These are phyloP conservation scores for Yarrowia keelungensis DNA, from an alignment of 805 yeast species.

Conservation along the genomic window DNA sequence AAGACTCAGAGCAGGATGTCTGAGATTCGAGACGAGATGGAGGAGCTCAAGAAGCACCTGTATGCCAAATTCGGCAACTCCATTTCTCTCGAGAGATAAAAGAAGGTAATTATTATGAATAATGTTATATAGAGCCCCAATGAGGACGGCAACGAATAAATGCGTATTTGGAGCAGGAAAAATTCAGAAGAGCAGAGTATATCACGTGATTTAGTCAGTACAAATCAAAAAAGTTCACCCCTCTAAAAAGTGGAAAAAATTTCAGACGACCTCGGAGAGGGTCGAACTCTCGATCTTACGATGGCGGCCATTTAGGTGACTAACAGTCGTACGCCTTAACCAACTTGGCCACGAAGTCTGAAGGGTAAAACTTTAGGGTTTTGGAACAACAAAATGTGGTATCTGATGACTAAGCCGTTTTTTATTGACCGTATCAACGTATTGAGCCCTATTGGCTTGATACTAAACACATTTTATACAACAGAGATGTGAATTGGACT, in stretches of 20 bases:
- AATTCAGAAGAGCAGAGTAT: no score
- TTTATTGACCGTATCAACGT: no score
- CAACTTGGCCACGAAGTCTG: slow-evolving; percentile 38
- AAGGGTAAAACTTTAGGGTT: not conserved
- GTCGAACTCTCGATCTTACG: slow-evolving; percentile 38
- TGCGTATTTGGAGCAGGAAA: no score
- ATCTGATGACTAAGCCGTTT: slow-evolving; percentile 1
- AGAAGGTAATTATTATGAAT: not conserved
- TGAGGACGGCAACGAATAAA: no score
- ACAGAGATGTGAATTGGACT: no score
- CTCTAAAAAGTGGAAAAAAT: not conserved
- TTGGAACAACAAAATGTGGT: not conserved
- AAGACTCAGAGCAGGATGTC: slow-evolving; percentile 57
- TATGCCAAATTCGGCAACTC: slow-evolving; percentile 90
- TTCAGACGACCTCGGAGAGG: slow-evolving; percentile 37
- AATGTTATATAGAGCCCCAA: no score
- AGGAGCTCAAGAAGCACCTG: slow-evolving; percentile 69
- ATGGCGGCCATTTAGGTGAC: slow-evolving; percentile 38
- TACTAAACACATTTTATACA: no score
- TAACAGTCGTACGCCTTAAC: slow-evolving; percentile 38
- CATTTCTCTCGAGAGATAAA: slow-evolving; percentile 75
- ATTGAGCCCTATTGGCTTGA: no score
- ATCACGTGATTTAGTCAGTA: no score
- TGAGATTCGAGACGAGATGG: slow-evolving; percentile 61
- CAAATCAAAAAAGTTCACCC: not conserved